phyloP scores from a whole-genome alignment of 352 stramenopile genomes.

The Pythium grandisporangium region DNA sequence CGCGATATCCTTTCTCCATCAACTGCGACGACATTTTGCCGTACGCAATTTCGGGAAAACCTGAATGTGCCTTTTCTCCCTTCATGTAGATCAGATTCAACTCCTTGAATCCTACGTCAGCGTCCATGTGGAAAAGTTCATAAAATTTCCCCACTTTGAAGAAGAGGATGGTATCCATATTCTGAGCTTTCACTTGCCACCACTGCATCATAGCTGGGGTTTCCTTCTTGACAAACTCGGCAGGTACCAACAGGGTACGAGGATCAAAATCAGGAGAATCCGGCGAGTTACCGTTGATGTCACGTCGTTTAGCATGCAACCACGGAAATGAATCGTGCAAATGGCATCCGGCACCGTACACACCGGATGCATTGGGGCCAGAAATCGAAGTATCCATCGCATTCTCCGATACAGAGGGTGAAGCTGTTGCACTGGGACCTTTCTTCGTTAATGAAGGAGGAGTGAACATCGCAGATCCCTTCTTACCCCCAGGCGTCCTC shows the following conservation, averaged over 20 bases:
- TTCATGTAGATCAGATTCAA: constrained; percentile 99
- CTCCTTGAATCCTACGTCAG: constrained; percentile 95
- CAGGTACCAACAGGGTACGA: constrained; percentile 88
- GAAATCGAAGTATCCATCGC: constrained; percentile 12
- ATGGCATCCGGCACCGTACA: constrained; percentile 52
- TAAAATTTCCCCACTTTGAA: constrained; percentile 99
- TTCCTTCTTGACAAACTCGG: constrained; percentile 83
- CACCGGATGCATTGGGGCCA: constrained; percentile 13
- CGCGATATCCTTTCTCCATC: constrained; percentile 94
- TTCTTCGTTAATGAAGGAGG: constrained; percentile 12
- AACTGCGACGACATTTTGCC: constrained; percentile 94
- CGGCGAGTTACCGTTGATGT: constrained; percentile 76
- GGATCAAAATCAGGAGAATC: constrained; percentile 89
- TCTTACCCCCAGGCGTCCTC: background rate
- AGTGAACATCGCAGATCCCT: constrained; percentile 6
- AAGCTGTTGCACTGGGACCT: constrained; percentile 1
- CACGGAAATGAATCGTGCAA: constrained; percentile 92
- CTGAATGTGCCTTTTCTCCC: constrained; percentile 94
- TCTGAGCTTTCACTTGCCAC: constrained; percentile 96
- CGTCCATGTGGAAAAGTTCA: constrained; percentile 97
- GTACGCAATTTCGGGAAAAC: constrained; percentile 98
- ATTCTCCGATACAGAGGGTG: constrained; percentile 4
- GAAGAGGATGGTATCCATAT: constrained; percentile 98
- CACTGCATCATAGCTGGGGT: constrained; percentile 97
- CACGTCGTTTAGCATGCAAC: constrained; percentile 80